Conservation (phyloP, 2,329 filamentous ascomycete genomes). For the Aspergillus cejpii region DNA sequence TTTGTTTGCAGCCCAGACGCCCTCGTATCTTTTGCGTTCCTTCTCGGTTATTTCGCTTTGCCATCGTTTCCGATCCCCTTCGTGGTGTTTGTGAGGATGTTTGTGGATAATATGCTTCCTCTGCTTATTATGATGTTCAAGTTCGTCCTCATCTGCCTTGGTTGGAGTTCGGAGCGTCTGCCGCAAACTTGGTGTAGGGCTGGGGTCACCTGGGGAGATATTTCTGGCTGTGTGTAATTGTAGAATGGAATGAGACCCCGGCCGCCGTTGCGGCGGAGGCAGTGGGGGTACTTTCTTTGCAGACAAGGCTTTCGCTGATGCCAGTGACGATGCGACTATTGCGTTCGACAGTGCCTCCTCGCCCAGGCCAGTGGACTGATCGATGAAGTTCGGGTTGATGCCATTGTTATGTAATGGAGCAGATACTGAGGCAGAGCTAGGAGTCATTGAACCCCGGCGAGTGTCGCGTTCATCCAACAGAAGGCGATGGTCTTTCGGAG, state of each 20-base stretch:
- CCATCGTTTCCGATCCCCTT: slow-evolving; percentile 45
- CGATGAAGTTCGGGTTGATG: slow-evolving; percentile 20
- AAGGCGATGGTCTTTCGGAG: slow-evolving; percentile 5
- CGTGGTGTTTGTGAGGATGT: slow-evolving; percentile 45
- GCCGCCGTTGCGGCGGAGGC: slow-evolving; percentile 35
- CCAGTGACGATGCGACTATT: slow-evolving; percentile 44
- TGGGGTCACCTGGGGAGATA: slow-evolving; percentile 28
- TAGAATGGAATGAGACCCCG: slow-evolving; percentile 34
- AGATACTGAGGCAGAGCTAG: slow-evolving; percentile 25
- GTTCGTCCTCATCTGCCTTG: slow-evolving; percentile 32
- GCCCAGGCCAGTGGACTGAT: slow-evolving; percentile 22
- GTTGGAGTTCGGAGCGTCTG: slow-evolving; percentile 39
- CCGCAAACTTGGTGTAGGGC: slow-evolving; percentile 36
- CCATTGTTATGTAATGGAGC: slow-evolving; percentile 20
- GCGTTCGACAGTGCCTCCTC: slow-evolving; percentile 42
- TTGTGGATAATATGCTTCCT: slow-evolving; percentile 36
- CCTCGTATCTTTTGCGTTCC: slow-evolving; percentile 46
- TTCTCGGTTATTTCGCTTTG: slow-evolving; percentile 40
- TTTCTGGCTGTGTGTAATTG: slow-evolving; percentile 28
- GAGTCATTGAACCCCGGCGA: slow-evolving; percentile 19
- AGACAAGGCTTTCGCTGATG: slow-evolving; percentile 39
- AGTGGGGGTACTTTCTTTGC: slow-evolving; percentile 34
- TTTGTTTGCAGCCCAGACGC: slow-evolving; percentile 47
- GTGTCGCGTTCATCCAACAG: slow-evolving; percentile 7
- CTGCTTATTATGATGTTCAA: slow-evolving; percentile 28